Evolutionary conservation across 2,329 filamentous ascomycete species (phyloP), one percentile per base, ranked within the genome.

Genomic region (Coccinonectria pachysandricola): DNA sequence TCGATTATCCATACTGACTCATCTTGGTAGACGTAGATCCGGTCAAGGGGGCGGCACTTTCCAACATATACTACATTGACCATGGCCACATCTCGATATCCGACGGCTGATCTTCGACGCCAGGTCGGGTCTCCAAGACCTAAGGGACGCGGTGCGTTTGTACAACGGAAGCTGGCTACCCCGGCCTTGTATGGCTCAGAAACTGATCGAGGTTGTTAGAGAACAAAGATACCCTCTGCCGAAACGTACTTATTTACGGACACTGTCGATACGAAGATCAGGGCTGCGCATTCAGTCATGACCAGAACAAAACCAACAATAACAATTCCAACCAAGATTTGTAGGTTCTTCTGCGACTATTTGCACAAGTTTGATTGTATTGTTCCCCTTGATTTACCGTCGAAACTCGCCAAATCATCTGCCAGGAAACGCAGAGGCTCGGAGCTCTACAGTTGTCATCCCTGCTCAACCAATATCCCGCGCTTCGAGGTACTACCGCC

Each of bases 221-320:
- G 59, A 82, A 81, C 54, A 92, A 88, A 59, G 86, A 92, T 52
- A 93, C 84, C 6, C 70, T 88, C 31, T 95, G 86, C 60, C 79
- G 86, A 49, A 94, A 95, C 58, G 79, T 95, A 35, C 71, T 86
- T 36, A 93, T 95, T 46, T 94, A 93, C 54, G 86, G 86, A 30
- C 82, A 88, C 57, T 95, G 86, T 56, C 79, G 85, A 39, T 93
- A 86, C 57, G 83, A 92, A 61, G 84, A 92, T 50, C 79, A 83
- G 59, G 85, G 83, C 60, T 94, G 86, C 59, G 76, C 80, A 40
- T 94, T 92, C 60, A 91, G 86, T 49, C 86, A 94, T 58, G 83
- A 91, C 42, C 72, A 75, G 32, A 68, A 73, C 42, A 85, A 77
- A 56, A 60, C 50, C 30, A 55, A 47, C 21, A 16, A 46, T 20